Evolutionary conservation across 169 alveolate genomes (phyloP), one percentile per base, ranked within the genome.

Genomic region (Plasmodium billcollinsi): DNA sequence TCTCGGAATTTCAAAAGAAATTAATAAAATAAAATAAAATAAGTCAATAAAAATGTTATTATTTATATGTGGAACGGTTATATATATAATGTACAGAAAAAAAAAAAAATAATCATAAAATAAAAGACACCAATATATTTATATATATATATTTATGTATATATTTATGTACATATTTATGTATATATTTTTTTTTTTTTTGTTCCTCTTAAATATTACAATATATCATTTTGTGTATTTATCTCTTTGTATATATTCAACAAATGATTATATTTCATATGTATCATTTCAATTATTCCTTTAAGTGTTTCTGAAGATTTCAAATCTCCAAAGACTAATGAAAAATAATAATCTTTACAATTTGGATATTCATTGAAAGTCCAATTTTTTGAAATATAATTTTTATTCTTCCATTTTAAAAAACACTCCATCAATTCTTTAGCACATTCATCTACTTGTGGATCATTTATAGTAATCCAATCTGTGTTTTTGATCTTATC

Each of bases 401-500:
- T 54, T 86, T 65, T 59, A 62, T 86, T 86, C n/a, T 86, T 86
- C 92, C 92, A 86, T 14, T 72, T 86, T 49, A 86, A 73, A 54
- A 86, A 86, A 21, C 88, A 65, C 61, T 86, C 92, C 92, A 86
- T 86, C 49, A 86, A 47, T 54, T 86, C 92, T 47, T 63, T 86
- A 49, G 92, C 92, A 61, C 92, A 86, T 18, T 86, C 92, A 54
- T 86, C 92, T 29, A 86, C 92, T 66, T 86, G 88, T 12, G 92
- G 92, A 33, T 86, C 92, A 56, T 86, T 86, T 47, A 86, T 86
- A 15, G 86, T 86, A 1, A 86, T 86, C 92, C 92, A 86, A 14
- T 86, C 92, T 20, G 29, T 86, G 9, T 54, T 45, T 39, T 39
- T 56, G 20, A 45, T 71, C 15, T 56, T 83, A 5, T 65, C 43